Evolutionary conservation across 768 basidiomycete genomes (phyloP).

Genomic region (Cystobasidium ongulense): DNA sequence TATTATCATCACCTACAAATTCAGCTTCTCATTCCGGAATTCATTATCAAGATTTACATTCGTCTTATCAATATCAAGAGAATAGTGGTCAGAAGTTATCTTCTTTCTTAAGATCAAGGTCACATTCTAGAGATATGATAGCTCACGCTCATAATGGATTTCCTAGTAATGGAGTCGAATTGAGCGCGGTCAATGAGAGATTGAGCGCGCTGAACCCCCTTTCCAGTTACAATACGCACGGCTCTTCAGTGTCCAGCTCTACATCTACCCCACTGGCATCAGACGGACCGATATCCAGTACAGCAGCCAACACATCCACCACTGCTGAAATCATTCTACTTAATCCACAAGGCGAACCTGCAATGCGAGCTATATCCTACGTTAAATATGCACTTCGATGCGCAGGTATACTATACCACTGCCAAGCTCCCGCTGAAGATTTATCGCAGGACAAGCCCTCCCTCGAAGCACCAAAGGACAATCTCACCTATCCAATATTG

Average conservation of each 20-base stretch:
- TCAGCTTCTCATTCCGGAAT: neutral
- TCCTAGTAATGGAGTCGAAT: neutral
- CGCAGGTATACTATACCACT: conserved; percentile 43
- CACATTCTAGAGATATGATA: neutral
- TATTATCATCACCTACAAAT: conserved; percentile 18
- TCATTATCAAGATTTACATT: neutral
- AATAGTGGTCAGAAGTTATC: neutral
- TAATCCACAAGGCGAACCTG: conserved; percentile 42
- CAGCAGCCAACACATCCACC: neutral
- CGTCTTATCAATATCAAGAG: neutral
- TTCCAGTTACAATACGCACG: neutral
- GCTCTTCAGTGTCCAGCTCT: neutral
- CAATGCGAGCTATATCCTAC: conserved; percentile 41
- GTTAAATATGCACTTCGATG: conserved; percentile 44
- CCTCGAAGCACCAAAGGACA: neutral
- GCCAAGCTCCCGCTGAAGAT: conserved; percentile 13
- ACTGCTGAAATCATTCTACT: conserved; percentile 36
- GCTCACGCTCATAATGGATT: neutral
- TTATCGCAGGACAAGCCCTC: conserved; percentile 1
- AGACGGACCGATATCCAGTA: neutral
- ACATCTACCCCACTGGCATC: neutral
- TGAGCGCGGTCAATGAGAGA: neutral
- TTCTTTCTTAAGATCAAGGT: neutral
- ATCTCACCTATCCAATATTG: neutral
- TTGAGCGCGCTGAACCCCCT: neutral